Evolutionary conservation across 352 stramenopile species (phyloP).

Genomic region (Blastocystis sp.): DNA sequence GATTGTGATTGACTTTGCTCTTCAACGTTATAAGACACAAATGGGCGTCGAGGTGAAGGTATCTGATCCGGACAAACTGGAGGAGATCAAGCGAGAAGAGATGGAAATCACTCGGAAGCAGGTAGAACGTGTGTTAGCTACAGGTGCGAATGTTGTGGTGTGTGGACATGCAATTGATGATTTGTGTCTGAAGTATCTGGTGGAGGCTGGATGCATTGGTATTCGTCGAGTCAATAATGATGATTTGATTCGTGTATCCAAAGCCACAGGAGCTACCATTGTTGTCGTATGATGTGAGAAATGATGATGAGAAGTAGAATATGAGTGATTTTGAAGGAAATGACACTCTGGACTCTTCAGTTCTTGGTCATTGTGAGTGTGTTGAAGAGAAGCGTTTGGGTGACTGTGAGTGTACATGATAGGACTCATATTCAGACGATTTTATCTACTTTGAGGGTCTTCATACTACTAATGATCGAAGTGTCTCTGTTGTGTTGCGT

Average conservation of each 20-base stretch:
- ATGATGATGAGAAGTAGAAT: constrained; percentile 76
- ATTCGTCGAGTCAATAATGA: constrained; percentile 92
- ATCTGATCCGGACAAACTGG: constrained; percentile 74
- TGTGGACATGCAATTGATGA: constrained; percentile 99
- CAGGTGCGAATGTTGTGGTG: constrained; percentile 93
- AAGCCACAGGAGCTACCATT: constrained; percentile 90
- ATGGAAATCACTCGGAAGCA: constrained; percentile 99
- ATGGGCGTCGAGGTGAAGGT: constrained; percentile 81
- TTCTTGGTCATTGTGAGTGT: constrained; percentile 82
- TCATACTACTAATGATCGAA: constrained; percentile 84
- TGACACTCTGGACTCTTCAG: constrained; percentile 86
- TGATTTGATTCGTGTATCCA: constrained; percentile 92
- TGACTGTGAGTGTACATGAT: constrained; percentile 69
- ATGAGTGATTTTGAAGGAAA: constrained; percentile 95
- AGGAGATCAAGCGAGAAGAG: constrained; percentile 93
- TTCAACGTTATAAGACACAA: constrained; percentile 93
- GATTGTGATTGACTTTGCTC: constrained; percentile 94
- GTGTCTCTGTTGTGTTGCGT: constrained; percentile 82
- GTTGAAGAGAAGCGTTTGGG: constrained; percentile 91
- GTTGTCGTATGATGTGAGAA: constrained; percentile 55
- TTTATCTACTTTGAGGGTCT: constrained; percentile 95
- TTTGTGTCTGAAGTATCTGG: constrained; percentile 99
- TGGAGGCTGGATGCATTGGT: constrained; percentile 90
- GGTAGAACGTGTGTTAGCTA: constrained; percentile 96
- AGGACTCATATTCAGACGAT: constrained; percentile 72